Evolutionary conservation across 148 eudicot species (phyloP), one percentile per base, ranked within the genome.

Genomic region (Nepenthes gracilis): DNA sequence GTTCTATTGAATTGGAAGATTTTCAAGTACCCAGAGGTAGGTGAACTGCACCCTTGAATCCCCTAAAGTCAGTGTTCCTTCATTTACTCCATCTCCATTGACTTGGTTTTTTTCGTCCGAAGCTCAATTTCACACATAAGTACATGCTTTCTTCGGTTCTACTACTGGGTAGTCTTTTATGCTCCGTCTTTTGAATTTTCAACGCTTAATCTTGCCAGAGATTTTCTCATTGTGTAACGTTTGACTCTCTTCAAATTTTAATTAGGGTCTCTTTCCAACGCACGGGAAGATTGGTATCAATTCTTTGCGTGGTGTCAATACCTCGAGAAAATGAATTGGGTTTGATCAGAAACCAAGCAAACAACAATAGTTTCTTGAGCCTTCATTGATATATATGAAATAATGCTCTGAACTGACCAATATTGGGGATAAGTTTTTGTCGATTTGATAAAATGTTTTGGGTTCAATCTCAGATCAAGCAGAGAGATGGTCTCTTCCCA

Each of bases 391-490:
- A 55, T 32, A 55, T 2, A 8, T 1, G 13, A 2, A 32, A 32
- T 33, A 5, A 1, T 33, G 36, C 1, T 32, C 13, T 10, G 36
- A 55, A 32, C 10, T 35, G 36, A 32, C 6, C 2, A 55, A 9
- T 33, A 1, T 55, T 49, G 13, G 53, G 10, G 6, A 12, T 2
- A 49, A 11, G 6, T 49, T 8, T 40, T 40, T 49, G 53, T 12
- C 53, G 10, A 49, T 49, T 49, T 49, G 53, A 6, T 3, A 58
- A 58, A 36, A 58, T 58, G 47, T 12, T 9, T 36, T 58, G 43
- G 61, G 6, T 58, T 58, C 61, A 58, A 58, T 58, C 61, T 58
- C 45, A 37, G 36, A 36, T 58, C 47, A 12, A 58, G 14, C 61
- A 58, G 6, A 58, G 45, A 10, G 8, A 58, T 58, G 43, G 15